Conservation (phyloP, 106 monocot species). For the Dioscorea alata region DNA sequence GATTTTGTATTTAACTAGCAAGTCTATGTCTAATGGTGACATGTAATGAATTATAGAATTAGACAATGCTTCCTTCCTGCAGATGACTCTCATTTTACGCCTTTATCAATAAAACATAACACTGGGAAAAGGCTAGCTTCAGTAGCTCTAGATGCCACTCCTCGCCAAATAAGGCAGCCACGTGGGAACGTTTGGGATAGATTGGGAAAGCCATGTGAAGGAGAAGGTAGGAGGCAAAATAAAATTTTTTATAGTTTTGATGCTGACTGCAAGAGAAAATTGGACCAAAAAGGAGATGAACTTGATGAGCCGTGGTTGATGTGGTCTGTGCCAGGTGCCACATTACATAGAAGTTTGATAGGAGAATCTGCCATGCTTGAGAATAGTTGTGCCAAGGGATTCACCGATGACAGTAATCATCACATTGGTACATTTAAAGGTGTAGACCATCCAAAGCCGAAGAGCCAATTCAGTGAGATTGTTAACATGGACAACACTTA, state of each 20-base stretch:
- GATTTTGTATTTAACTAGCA: too few species aligned
- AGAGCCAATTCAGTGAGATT: conserved; percentile 19
- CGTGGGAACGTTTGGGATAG: conserved; percentile 93
- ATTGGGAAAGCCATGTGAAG: conserved; percentile 56
- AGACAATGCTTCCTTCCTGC: conserved; percentile 15
- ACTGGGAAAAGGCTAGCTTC: conserved; percentile 17
- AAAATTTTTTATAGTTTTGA: not conserved
- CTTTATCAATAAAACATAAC: conserved; percentile 4
- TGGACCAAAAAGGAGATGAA: conserved; percentile 5
- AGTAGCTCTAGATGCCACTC: conserved; percentile 16
- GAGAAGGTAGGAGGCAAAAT: conserved; percentile 13
- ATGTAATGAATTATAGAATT: too few species aligned
- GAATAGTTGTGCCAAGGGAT: not conserved
- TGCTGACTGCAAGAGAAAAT: conserved; percentile 6
- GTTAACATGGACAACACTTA: conserved; percentile 13
- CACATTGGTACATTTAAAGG: not conserved
- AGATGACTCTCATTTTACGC: conserved; percentile 31
- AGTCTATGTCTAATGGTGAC: too few species aligned
- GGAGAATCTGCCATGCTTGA: conserved; percentile 4
- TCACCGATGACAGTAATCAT: not conserved
- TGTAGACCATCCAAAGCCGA: conserved; percentile 17
- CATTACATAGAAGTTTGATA: conserved; percentile 1
- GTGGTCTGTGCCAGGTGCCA: conserved; percentile 13
- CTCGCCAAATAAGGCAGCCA: conserved; percentile 11
- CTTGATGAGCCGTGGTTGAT: conserved; percentile 18